These are phyloP conservation scores for Geopyxis carbonaria DNA, from an alignment of 495 filamentous ascomycete species.

Conservation along the genomic window DNA sequence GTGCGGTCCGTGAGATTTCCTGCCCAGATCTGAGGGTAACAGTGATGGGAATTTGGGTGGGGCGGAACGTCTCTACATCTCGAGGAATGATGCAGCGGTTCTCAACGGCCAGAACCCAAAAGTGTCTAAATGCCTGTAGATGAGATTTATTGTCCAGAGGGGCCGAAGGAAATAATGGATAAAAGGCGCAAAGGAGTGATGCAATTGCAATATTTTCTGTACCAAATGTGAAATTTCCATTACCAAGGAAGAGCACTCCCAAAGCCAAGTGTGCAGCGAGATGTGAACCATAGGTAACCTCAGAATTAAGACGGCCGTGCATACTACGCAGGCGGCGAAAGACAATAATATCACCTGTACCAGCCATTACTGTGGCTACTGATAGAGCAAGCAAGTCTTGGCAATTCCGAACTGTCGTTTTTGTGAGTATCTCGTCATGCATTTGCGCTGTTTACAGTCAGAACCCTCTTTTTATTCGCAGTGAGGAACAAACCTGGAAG, in stretches of 20 bases:
- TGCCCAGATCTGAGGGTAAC: slow-evolving; percentile 37
- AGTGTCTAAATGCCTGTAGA: slow-evolving; percentile 88
- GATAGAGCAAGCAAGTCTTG: slow-evolving; percentile 71
- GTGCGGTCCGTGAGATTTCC: slow-evolving; percentile 36
- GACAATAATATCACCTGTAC: slow-evolving; percentile 75
- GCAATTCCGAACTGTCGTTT: slow-evolving; percentile 72
- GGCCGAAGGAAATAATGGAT: slow-evolving; percentile 73
- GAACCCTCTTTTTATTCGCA: neutral
- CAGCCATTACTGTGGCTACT: slow-evolving; percentile 81
- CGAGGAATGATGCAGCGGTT: slow-evolving; percentile 71
- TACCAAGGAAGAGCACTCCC: slow-evolving; percentile 77
- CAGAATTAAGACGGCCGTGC: slow-evolving; percentile 70
- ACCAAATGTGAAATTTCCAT: slow-evolving; percentile 78
- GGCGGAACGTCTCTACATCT: slow-evolving; percentile 65
- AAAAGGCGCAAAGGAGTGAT: slow-evolving; percentile 76
- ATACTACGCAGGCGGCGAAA: slow-evolving; percentile 76
- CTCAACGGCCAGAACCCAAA: slow-evolving; percentile 91
- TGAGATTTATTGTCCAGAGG: slow-evolving; percentile 89
- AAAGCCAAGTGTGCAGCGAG: slow-evolving; percentile 84
- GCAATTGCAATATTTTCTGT: slow-evolving; percentile 78
- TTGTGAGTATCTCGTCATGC: slow-evolving; percentile 67
- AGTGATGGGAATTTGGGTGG: slow-evolving; percentile 53
- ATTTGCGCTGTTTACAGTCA: slow-evolving; percentile 29
- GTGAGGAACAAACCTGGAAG: slow-evolving; percentile 30
- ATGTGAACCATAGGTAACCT: slow-evolving; percentile 83